Conservation (phyloP, 2,329 filamentous ascomycete genomes). For the Penicillium sp. region DNA sequence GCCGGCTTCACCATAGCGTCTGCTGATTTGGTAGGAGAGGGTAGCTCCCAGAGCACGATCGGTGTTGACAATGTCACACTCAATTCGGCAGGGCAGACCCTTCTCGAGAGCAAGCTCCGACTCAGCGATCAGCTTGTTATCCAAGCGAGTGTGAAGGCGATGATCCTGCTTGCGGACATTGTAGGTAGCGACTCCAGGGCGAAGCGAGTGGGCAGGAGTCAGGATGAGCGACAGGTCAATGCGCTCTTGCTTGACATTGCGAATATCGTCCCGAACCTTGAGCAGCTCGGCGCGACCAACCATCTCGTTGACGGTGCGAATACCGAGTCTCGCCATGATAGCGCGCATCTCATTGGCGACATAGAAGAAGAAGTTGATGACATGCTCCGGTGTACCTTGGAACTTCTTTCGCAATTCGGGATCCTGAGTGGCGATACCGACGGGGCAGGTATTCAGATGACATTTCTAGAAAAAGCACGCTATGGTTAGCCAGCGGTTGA, state of each 20-base stretch:
- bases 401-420: constrained; percentile 94
- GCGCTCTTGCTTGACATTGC: constrained; percentile 84
- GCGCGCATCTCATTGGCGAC: constrained; percentile 91
- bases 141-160: constrained; percentile 82
- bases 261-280: constrained; percentile 80
- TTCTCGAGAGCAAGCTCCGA: constrained; percentile 93
- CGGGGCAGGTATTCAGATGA: constrained; percentile 71
- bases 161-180: constrained; percentile 98
- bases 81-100: constrained; percentile 85
- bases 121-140: constrained; percentile 96
- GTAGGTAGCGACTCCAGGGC: constrained; percentile 91
- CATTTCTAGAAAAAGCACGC: constrained; percentile 21
- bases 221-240: constrained; percentile 90
- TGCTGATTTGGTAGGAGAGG: constrained; percentile 92
- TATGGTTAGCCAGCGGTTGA: not conserved
- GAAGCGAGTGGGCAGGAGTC: constrained; percentile 91
- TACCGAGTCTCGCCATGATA: constrained; percentile 93
- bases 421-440: constrained; percentile 93
- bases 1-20: constrained; percentile 83
- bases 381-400: constrained; percentile 85
- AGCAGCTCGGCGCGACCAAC: constrained; percentile 86
- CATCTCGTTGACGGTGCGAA: constrained; percentile 97
- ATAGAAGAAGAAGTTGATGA: constrained; percentile 99
- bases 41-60: constrained; percentile 91
- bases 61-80: constrained; percentile 95